Percentiles rank a stretch among this genome's conserved stretches.
These are phyloP conservation scores for Fusarium anguioides DNA, from an alignment of 2,329 filamentous ascomycete species.

Conservation along the genomic window DNA sequence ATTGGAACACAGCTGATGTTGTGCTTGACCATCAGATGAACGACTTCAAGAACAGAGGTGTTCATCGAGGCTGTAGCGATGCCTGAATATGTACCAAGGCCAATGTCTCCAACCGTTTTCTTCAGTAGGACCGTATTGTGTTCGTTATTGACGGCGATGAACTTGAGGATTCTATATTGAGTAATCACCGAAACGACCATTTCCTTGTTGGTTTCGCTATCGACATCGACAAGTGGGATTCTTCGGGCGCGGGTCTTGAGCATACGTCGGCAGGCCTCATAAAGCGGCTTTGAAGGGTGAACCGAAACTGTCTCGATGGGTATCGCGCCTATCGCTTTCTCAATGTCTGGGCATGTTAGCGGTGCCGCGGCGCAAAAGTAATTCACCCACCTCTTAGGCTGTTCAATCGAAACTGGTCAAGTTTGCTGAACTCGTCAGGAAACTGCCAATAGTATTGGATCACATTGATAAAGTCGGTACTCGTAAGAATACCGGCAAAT, in stretches of 20 bases:
- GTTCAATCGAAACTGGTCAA: conserved; percentile 93
- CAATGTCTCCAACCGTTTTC: conserved; percentile 86
- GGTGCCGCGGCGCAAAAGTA: not conserved
- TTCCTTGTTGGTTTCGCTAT: conserved; percentile 91
- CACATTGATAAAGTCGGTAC: conserved; percentile 97
- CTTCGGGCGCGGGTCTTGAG: conserved; percentile 90
- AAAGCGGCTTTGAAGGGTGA: conserved; percentile 87
- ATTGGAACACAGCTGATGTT: conserved; percentile 97
- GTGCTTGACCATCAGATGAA: conserved; percentile 89
- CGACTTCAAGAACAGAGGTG: conserved; percentile 91
- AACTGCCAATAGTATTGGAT: conserved; percentile 99
- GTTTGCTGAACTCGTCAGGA: conserved; percentile 86
- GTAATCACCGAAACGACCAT: conserved; percentile 98
- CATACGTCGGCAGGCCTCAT: conserved; percentile 96
- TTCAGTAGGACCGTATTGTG: conserved; percentile 88
- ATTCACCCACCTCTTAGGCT: conserved; percentile 79
- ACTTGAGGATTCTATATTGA: conserved; percentile 98
- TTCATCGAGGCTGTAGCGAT: conserved; percentile 88
- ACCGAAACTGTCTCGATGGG: conserved; percentile 97
- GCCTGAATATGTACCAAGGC: conserved; percentile 84
- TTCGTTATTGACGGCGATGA: conserved; percentile 92
- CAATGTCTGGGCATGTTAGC: conserved; percentile 75
- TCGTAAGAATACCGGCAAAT: conserved; percentile 93
- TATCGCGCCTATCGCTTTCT: conserved; percentile 89
- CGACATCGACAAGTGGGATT: conserved; percentile 92